Evolutionary conservation across 2,329 filamentous ascomycete species (phyloP), one percentile per base, ranked within the genome.

Genomic region (Alternaria sp.): DNA sequence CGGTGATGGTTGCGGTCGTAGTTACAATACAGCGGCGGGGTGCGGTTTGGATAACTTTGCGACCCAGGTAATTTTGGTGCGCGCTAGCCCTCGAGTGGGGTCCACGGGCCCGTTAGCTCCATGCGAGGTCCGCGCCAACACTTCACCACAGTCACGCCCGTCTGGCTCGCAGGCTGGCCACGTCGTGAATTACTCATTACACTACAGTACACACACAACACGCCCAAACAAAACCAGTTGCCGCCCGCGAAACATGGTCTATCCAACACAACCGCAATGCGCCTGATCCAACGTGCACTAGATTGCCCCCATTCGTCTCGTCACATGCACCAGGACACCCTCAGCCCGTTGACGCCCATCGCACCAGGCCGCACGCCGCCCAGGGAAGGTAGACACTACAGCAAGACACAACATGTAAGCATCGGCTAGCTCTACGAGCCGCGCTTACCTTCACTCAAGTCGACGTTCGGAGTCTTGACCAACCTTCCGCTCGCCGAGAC

Each of bases 401-500:
- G 68, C 36, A 65, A 69, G 64, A 63, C 47, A 73, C 32, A 72
- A 68, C 45, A 58, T 61, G 74, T 77, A 72, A 77, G 74, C 72
- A 65, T 66, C 61, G 47, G 70, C 65, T 64, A 68, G 46, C 40
- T 54, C 69, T 75, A 77, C 44, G 68, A 71, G 66, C 74, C 74
- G 67, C 77, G 76, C 73, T 77, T 76, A 76, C 75, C 74, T 70
- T 80, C 74, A 45, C 65, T 49, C 46, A 65, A 57, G 30, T 79
- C 77, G 8, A 72, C 62, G 45, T 70, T 69, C 25, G 71, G 67
- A 23, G 69, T 70, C 65, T 79, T 79, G 45, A 80, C 77, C 74
- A 82, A 76, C 75, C 79, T 80, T 71, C 79, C 79, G 21, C 79
- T 69, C 32, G 79, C 79, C 49, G 77, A 79, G 9, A 81, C 78